Evolutionary conservation across 2,329 filamentous ascomycete species (phyloP), one percentile per base, ranked within the genome.

Genomic region (Lasiodiplodia hormozganensis): DNA sequence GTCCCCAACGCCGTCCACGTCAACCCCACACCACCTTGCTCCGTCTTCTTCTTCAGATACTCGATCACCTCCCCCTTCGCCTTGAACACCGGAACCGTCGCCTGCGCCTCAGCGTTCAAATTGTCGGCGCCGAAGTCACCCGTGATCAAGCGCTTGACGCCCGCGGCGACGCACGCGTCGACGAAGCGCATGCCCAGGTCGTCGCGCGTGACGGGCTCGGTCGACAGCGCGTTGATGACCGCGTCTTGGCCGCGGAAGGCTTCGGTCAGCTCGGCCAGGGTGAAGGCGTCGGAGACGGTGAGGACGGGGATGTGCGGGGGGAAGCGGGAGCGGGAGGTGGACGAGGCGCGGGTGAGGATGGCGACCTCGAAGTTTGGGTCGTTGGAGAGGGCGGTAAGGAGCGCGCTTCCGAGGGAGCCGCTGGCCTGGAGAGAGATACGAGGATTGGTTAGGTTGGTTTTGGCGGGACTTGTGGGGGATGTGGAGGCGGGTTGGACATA

Each of bases 61-160:
- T 79, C 71, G 12, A 77, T 72, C 51, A 76, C 76, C 51, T 73
- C 70, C 14, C 76, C 74, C 69, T 83, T 83, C 28, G 70, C 71
- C 8, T 70, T 71, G 69, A 76, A 83, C 7, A 81, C 76, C 0
- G 81, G 81, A 25, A 72, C 71, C 5, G 83, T 68, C 2, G 62
- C 69, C 4, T 71, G 67, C 0, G 75, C 72, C 2, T 74, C 72
- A 0, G 74, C 70, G 69, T 81, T 79, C 6, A 72, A 70, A n/a
- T 78, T 76, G 66, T 83, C 76, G 40, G 74, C 71, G 64, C 79
- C 80, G 69, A 81, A 84, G 67, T 83, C 82, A 34, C 77, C 74
- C 12, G 82, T 81, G 34, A 84, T 76, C 71, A 82, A 80, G 18
- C 79, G 76, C 56, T 72, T 74, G 3, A 83, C 81, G 10, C 79